phyloP scores from a whole-genome alignment of 1,284 basidiomycete species.

The Ceratobasidium sp. region DNA sequence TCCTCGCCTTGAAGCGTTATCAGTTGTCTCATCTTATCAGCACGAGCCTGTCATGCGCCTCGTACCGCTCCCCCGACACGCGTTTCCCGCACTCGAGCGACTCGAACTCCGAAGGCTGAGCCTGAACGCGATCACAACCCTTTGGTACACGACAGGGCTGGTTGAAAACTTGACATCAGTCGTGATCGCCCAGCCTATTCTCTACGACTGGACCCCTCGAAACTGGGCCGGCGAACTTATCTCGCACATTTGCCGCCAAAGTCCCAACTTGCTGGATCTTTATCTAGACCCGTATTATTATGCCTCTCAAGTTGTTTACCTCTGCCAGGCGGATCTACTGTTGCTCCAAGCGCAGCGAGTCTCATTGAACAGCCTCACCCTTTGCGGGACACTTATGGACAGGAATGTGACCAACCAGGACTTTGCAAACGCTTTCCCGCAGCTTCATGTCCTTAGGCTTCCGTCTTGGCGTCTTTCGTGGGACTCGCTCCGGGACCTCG shows the following conservation, averaged over 20 bases:
- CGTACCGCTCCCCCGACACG: constrained; percentile 17
- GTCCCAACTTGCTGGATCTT: constrained; percentile 18
- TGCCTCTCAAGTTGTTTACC: constrained; percentile 36
- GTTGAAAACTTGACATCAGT: constrained; percentile 29
- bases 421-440: constrained; percentile 31
- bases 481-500: constrained; percentile 23
- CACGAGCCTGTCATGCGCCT: constrained; percentile 31
- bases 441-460: constrained; percentile 19
- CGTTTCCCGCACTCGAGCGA: constrained; percentile 33
- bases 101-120: constrained; percentile 42
- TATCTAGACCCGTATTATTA: constrained; percentile 43
- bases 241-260: constrained; percentile 37
- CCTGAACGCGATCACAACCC: constrained; percentile 12
- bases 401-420: constrained; percentile 22
- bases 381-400: constrained; percentile 34
- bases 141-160: constrained; percentile 33
- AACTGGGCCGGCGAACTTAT: constrained; percentile 43
- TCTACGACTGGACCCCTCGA: constrained; percentile 38
- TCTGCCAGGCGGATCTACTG: constrained; percentile 7
- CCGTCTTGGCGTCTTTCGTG: constrained; percentile 39
- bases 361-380: constrained; percentile 15
- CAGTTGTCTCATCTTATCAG: constrained; percentile 35
- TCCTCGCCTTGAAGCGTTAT: constrained; percentile 26
- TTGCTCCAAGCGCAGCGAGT: constrained; percentile 17
- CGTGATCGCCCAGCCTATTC: constrained; percentile 38